Evolutionary conservation across 2,329 filamentous ascomycete genomes (phyloP).

Genomic region (Gaeumannomyces tritici): DNA sequence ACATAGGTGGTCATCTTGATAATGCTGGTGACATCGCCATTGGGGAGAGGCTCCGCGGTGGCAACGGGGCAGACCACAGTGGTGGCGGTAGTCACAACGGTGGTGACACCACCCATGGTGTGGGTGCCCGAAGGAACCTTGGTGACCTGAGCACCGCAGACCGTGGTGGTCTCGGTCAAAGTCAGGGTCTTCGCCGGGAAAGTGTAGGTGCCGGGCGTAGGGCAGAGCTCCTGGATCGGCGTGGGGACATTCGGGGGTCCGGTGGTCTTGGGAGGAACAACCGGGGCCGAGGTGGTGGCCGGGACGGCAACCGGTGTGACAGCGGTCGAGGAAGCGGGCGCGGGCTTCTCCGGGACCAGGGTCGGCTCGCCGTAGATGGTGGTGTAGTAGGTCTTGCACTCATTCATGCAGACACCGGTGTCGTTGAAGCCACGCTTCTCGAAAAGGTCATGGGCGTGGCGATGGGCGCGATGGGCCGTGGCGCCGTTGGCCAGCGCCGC

Average conservation of each 20-base stretch:
- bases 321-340: too few relatives aligned
- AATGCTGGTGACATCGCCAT: slow-evolving; percentile 53
- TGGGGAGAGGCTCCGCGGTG: slow-evolving; percentile 47
- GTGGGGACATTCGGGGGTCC: slow-evolving; percentile 40
- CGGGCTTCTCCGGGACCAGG: slow-evolving; percentile 17
- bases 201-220: slow-evolving; percentile 64
- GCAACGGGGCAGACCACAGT: slow-evolving; percentile 63
- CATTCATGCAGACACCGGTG: slow-evolving; percentile 42
- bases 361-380: slow-evolving; percentile 59
- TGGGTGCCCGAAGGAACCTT: slow-evolving; percentile 52
- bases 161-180: slow-evolving; percentile 56
- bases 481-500: slow-evolving; percentile 49
- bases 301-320: slow-evolving; percentile 13
- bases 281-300: slow-evolving; percentile 26
- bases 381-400: slow-evolving; percentile 66
- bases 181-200: slow-evolving; percentile 64
- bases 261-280: slow-evolving; percentile 14
- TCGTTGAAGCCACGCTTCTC: slow-evolving; percentile 34
- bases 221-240: slow-evolving; percentile 41
- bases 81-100: slow-evolving; percentile 54
- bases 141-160: slow-evolving; percentile 54
- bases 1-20: slow-evolving; percentile 62
- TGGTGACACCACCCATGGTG: slow-evolving; percentile 65
- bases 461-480: slow-evolving; percentile 47
- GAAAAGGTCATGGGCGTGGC: slow-evolving; percentile 54